Evolutionary conservation across 1,284 basidiomycete species (phyloP), one percentile per base, ranked within the genome.

Genomic region (Cryptococcus sp.): DNA sequence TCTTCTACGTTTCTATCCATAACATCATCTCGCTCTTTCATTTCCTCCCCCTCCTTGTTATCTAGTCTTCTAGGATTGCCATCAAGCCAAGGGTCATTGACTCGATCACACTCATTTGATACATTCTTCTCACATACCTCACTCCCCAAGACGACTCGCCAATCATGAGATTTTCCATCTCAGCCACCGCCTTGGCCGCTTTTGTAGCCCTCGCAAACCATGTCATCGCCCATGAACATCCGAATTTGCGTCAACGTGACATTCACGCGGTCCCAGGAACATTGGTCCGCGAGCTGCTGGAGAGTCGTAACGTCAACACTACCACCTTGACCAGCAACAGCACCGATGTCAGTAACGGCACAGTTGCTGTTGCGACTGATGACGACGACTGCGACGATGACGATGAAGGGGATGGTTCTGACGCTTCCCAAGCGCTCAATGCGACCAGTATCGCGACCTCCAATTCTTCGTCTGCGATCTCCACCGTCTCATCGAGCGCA

Each of bases 381-480:
- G 59, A 53, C 13, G 60, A 51, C 19, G 57, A 44, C 20, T 53
- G 54, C 27, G 56, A 42, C 20, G 62, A 65, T 50, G 47, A 62
- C 35, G 51, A 67, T 49, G 62, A 64, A 53, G 59, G 65, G 40
- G 58, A 63, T 23, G 53, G 47, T 19, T 10, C 42, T 8, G 11
- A 41, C 17, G 31, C 17, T 40, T 38, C 39, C n/a, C 19, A 27
- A n/a, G 27, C 53, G 22, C 13, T n/a, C 20, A 35, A 35, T 13
- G 31, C 31, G 31, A 35, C 31, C 31, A 13, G 13, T 35, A 13
- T 35, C 31, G 31, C 31, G 8, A 35, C 31, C 31, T 35, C 31
- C 5, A 35, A 35, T 35, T 35, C 31, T 8, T 35, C 31, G 8
- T 54, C 53, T 22, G 45, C 16, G 10, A 35, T 39, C 13, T 38